phyloP scores from a whole-genome alignment of 352 stramenopile species.

The Phytophthora cactorum region DNA sequence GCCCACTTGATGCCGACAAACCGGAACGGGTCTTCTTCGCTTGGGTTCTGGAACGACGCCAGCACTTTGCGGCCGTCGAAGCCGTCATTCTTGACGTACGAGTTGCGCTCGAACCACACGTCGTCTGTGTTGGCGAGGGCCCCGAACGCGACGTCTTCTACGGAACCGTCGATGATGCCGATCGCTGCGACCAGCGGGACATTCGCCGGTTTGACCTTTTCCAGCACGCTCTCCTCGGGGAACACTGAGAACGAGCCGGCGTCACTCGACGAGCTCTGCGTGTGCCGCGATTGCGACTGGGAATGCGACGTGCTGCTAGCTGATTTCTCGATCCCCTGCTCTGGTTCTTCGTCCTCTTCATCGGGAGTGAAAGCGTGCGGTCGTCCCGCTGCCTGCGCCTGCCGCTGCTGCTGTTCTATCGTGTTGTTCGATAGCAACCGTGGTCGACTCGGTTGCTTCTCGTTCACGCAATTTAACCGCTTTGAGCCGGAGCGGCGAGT shows the following conservation, averaged over 20 bases:
- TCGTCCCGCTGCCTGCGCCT: slow-evolving; percentile 30
- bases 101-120: slow-evolving; percentile 43
- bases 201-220: slow-evolving; percentile 43
- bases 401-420: slow-evolving; percentile 39
- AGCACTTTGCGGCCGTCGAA: slow-evolving; percentile 49
- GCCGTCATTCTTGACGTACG: slow-evolving; percentile 52
- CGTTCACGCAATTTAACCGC: slow-evolving; percentile 24
- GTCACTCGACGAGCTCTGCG: slow-evolving; percentile 49
- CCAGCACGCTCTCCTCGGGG: slow-evolving; percentile 43
- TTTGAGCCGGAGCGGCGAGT: slow-evolving; percentile 47
- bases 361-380: slow-evolving; percentile 30
- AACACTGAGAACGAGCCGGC: slow-evolving; percentile 47
- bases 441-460: slow-evolving; percentile 43
- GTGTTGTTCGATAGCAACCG: slow-evolving; percentile 53
- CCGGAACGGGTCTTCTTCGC: slow-evolving; percentile 55
- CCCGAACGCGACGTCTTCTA: slow-evolving; percentile 59
- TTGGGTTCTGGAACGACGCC: slow-evolving; percentile 47
- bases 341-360: slow-evolving; percentile 27
- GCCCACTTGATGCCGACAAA: slow-evolving; percentile 62
- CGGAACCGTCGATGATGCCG: slow-evolving; percentile 43
- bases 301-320: slow-evolving; percentile 18
- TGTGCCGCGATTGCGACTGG: slow-evolving; percentile 25
- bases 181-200: slow-evolving; percentile 43
- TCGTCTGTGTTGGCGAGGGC: slow-evolving; percentile 41
- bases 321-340: slow-evolving; percentile 20